Evolutionary conservation across 169 alveolate genomes (phyloP), one percentile per base, ranked within the genome.

Genomic region (Fabrea salina): DNA sequence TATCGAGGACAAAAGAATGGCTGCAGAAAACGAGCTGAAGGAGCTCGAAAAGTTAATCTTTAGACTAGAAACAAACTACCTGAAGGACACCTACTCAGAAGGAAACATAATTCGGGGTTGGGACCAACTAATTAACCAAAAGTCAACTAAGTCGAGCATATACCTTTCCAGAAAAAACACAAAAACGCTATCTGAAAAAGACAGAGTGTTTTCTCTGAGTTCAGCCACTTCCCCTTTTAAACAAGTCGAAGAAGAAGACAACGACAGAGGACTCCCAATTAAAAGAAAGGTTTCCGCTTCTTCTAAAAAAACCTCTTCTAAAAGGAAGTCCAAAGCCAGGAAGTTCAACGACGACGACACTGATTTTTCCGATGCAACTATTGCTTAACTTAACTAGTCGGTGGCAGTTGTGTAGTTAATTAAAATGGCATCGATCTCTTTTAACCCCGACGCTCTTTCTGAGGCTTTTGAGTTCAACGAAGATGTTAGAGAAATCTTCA

Each of bases 71-170:
- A 68, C 78, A 11, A 47, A 40, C 32, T 68, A 68, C 44, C 78
- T 68, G 13, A 40, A 33, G 27, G 78, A 68, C 35, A 11, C 67
- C 25, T 40, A 35, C n/a, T 11, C 44, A n/a, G 78, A 68, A 16
- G 78, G 78, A 68, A 68, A 68, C 39, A 37, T 68, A 37, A 8
- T 68, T 16, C 40, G 30, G 35, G 78, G 78, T 64, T 68, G 78
- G 67, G 61, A 47, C 16, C 43, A 33, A n/a, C 39, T 68, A 43
- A 44, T 68, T n/a, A 43, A 37, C 30, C n/a, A 16, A n/a, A 68
- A 68, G 33, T 19, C 78, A 22, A n/a, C 25, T 8, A 68, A 68
- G 44, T 19, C 67, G 1, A 43, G 32, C 35, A 44, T 19, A n/a
- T 37, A 40, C 8, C 57, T n/a, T 2, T 11, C 35, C 8, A 30